These are phyloP conservation scores for Backusella westeae DNA, from an alignment of 192 early-diverging fungal genomes.

Conservation along the genomic window DNA sequence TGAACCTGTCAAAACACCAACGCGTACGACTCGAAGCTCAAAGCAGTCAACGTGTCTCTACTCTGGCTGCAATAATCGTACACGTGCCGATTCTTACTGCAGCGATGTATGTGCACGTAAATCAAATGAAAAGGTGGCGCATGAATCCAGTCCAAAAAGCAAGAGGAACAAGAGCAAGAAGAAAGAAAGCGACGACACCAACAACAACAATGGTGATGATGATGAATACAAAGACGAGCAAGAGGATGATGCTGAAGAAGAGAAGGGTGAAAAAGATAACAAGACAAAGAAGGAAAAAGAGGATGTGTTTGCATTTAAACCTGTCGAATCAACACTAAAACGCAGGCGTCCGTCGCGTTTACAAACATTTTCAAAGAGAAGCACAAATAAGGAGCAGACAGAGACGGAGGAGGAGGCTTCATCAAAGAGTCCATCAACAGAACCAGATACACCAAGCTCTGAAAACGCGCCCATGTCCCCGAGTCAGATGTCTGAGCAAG, in stretches of 20 bases:
- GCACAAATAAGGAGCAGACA: neutral
- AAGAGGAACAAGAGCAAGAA: neutral
- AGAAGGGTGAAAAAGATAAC: neutral
- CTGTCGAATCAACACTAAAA: neutral
- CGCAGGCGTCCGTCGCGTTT: neutral
- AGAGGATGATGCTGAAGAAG: neutral
- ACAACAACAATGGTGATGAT: neutral
- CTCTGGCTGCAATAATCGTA: conserved; percentile 19
- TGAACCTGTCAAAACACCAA: neutral
- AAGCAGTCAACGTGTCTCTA: conserved; percentile 17
- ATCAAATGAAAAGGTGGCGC: neutral
- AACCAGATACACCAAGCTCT: neutral
- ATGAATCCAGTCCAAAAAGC: neutral
- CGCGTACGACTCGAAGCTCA: neutral
- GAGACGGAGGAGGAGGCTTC: neutral
- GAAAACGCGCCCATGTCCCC: conserved; percentile 15
- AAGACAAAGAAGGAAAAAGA: neutral
- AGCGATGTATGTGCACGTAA: conserved; percentile 23
- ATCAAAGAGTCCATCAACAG: neutral
- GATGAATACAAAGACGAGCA: neutral
- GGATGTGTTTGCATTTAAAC: neutral
- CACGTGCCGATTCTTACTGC: conserved; percentile 26
- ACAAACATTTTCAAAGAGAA: neutral
- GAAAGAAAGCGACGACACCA: neutral
- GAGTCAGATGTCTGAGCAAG: conserved; percentile 17